These are phyloP conservation scores for Trichophyton schoenleinii DNA, from an alignment of 2,329 filamentous ascomycete genomes.

Conservation along the genomic window DNA sequence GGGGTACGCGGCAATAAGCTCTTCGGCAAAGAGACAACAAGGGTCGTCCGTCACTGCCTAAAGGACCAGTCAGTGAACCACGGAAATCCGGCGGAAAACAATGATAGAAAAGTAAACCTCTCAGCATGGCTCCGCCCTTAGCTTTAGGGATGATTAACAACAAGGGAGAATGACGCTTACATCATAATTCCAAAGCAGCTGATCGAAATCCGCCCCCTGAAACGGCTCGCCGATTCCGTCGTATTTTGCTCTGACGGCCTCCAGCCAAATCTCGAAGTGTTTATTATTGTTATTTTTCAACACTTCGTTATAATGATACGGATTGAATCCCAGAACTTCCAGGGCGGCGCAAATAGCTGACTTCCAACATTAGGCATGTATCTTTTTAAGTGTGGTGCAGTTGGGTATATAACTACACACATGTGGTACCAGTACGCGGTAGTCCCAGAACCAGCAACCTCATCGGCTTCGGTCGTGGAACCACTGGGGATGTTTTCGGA, in stretches of 20 bases:
- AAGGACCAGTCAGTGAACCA: neutral
- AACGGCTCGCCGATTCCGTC: neutral
- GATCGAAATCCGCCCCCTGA: neutral
- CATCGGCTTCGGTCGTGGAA: conserved; percentile 4
- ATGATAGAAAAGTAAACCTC: neutral
- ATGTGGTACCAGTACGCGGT: conserved; percentile 8
- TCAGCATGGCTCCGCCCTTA: too few species aligned
- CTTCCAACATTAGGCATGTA: neutral
- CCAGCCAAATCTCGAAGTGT: neutral
- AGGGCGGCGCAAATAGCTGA: neutral
- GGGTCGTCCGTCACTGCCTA: conserved; percentile 56
- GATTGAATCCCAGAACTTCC: neutral
- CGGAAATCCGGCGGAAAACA: neutral
- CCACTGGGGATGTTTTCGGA: neutral
- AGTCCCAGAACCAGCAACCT: conserved; percentile 6
- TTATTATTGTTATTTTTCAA: neutral
- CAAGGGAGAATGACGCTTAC: neutral
- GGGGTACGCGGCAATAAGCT: conserved; percentile 59
- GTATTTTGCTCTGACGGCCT: neutral
- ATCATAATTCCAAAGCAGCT: neutral
- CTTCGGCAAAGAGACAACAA: conserved; percentile 53
- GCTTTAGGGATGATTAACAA: neutral
- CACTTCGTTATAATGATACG: neutral
- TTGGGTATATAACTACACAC: conserved; percentile 2
- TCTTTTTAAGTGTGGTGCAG: neutral